These are phyloP conservation scores for Aspergillus affinis DNA, from an alignment of 495 filamentous ascomycete species.

Conservation along the genomic window DNA sequence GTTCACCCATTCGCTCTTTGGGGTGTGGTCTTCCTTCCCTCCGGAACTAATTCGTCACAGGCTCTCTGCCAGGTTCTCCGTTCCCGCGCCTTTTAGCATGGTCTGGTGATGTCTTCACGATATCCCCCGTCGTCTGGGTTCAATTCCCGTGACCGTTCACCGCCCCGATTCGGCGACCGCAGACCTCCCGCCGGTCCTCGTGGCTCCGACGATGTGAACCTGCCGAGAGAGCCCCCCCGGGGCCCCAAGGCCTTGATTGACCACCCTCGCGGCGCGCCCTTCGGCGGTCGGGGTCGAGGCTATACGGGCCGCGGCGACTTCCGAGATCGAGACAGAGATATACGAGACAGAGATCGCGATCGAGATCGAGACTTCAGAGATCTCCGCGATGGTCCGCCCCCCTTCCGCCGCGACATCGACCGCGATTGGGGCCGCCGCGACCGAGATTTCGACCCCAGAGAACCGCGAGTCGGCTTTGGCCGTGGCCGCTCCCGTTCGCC, in stretches of 20 bases:
- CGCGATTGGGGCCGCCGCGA: conserved; percentile 39
- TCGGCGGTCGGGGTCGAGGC: conserved; percentile 46
- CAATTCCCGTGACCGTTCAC: conserved; percentile 49
- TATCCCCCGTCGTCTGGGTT: conserved; percentile 49
- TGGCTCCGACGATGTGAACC: conserved; percentile 39
- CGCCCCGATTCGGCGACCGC: conserved; percentile 47
- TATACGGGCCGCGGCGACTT: conserved; percentile 58
- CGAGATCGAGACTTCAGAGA: conserved; percentile 43
- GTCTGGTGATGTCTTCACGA: conserved; percentile 49
- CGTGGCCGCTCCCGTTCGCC: conserved; percentile 45
- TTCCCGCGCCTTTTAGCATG: conserved; percentile 38
- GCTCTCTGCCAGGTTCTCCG: conserved; percentile 19
- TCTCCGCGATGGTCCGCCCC: conserved; percentile 33
- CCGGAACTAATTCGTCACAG: conserved; percentile 23
- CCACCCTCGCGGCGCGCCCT: conserved; percentile 54
- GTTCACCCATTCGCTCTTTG: background rate
- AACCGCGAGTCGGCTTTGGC: conserved; percentile 39
- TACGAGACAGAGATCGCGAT: conserved; percentile 42
- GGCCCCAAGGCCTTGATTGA: conserved; percentile 71
- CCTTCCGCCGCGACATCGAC: conserved; percentile 39
- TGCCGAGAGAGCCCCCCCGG: conserved; percentile 58
- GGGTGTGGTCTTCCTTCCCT: background rate
- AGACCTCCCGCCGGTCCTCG: conserved; percentile 42
- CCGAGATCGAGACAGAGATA: conserved; percentile 58
- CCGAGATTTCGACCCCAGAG: conserved; percentile 46